Base-by-base conservation (phyloP, 495 filamentous ascomycete species). In the Lasiosphaeria ovina region DNA sequence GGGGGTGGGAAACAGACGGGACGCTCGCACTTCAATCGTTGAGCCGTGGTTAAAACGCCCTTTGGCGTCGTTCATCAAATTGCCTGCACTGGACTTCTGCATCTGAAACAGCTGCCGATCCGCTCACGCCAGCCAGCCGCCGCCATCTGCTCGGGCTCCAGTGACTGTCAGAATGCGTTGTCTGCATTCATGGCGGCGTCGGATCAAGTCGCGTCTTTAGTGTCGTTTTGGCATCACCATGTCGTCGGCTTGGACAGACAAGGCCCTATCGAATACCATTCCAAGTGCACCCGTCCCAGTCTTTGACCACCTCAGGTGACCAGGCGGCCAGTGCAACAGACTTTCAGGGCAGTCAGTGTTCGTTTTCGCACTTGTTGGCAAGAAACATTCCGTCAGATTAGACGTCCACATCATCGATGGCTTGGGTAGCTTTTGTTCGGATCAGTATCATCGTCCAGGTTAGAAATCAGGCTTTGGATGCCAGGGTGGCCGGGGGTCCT, bases 261-360 rank as follows among this genome's bases (percentile, higher is more conserved):
- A 11, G 12, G 44, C 44, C 12, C 44, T 47, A n/a, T 24, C 24
- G 24, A 24, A 24, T 24, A 24, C 24, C 24, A 24, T 24, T 47
- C 44, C 44, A 47, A 47, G 44, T n/a, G 16, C 44, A n/a, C 44
- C 44, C 12, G 16, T 14, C 12, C 12, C 4, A n/a, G 44, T 24
- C 24, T 24, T 24, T n/a, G 44, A 14, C 44, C 11, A 47, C 24
- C 24, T 24, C 24, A 24, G 24, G 24, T 47, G 44, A n/a, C 44
- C 44, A 47, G 16, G 16, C 44, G 16, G 44, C 44, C 44, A 47
- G 44, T 47, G 44, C 44, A n/a, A 47, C 44, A 47, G 44, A 47
- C 6, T 47, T 47, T 47, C 12, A n/a, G 44, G 44, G 16, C 12
- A 47, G 12, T n/a, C 6, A 24, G 24, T 24, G 24, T 24, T 24